These are phyloP conservation scores for Lactifluus pinguis DNA, from an alignment of 768 basidiomycete species.

Conservation along the genomic window DNA sequence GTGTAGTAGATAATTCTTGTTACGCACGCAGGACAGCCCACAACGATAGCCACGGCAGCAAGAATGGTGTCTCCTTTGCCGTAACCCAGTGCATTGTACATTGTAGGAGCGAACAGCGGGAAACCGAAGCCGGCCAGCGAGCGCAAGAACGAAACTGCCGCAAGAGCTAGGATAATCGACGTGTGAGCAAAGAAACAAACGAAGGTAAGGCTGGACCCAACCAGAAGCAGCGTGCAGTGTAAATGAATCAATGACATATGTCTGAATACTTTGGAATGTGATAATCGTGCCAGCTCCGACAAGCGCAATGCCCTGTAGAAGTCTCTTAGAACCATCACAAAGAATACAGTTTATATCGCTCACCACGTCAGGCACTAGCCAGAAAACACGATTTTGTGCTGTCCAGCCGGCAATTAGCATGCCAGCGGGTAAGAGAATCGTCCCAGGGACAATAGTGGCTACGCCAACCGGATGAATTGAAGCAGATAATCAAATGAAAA, in stretches of 20 bases:
- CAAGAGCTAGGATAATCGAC: slow-evolving; percentile 38
- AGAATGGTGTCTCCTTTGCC: slow-evolving; percentile 63
- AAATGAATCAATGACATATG: slow-evolving; percentile 61
- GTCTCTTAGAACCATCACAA: neutral
- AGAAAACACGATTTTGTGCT: slow-evolving; percentile 46
- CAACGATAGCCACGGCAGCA: slow-evolving; percentile 43
- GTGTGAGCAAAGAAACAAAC: slow-evolving; percentile 5
- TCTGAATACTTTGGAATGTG: slow-evolving; percentile 52
- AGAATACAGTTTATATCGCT: neutral
- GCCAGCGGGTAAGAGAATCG: slow-evolving; percentile 53
- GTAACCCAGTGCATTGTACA: slow-evolving; percentile 58
- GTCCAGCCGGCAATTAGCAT: slow-evolving; percentile 66
- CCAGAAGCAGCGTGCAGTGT: slow-evolving; percentile 61
- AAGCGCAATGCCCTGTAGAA: slow-evolving; percentile 43
- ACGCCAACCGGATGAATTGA: neutral
- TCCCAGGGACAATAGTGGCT: slow-evolving; percentile 55
- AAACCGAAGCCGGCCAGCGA: slow-evolving; percentile 65
- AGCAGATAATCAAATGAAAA: neutral
- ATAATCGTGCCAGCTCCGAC: slow-evolving; percentile 52
- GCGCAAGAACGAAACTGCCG: slow-evolving; percentile 53
- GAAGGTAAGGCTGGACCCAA: slow-evolving; percentile 21
- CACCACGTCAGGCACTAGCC: slow-evolving; percentile 66
- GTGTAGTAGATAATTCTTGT: neutral
- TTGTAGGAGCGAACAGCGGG: slow-evolving; percentile 66
- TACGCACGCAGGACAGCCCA: slow-evolving; percentile 44